These are phyloP conservation scores for Cubamyces lactineus DNA, from an alignment of 768 basidiomycete genomes.

Conservation along the genomic window DNA sequence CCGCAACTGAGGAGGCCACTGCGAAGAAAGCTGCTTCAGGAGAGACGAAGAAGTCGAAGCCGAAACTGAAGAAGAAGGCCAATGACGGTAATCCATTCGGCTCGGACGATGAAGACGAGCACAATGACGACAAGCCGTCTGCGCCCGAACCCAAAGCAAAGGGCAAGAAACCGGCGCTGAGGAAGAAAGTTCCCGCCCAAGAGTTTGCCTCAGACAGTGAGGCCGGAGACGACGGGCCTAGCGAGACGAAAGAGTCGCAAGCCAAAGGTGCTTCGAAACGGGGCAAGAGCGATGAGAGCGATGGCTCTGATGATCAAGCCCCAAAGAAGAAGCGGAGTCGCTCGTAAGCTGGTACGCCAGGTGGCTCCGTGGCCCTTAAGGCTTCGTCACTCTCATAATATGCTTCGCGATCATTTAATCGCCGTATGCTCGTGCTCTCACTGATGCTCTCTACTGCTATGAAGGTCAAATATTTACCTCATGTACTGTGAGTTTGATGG, in stretches of 20 bases:
- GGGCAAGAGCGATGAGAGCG: conserved; percentile 15
- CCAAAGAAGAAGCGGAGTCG: conserved; percentile 41
- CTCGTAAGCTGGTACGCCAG: conserved; percentile 11
- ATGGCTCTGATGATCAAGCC: conserved; percentile 35
- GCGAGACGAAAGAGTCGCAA: conserved; percentile 2
- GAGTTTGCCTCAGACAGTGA: conserved; percentile 29
- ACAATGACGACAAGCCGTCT: conserved; percentile 21
- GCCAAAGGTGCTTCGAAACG: conserved; percentile 6
- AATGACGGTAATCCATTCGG: conserved; percentile 57
- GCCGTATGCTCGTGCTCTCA: conserved; percentile 2
- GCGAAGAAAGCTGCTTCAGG: conserved; percentile 20
- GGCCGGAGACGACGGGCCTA: conserved; percentile 11
- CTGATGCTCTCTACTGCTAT: conserved; percentile 6
- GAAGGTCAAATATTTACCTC: neutral
- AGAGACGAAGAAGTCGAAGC: conserved; percentile 45
- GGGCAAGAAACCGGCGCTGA: conserved; percentile 27
- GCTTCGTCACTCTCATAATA: neutral
- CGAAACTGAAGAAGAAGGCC: conserved; percentile 51
- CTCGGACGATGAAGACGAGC: conserved; percentile 48
- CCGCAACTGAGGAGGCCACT: conserved; percentile 27
- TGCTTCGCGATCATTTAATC: conserved; percentile 1
- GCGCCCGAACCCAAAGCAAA: conserved; percentile 26
- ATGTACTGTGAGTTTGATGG: neutral
- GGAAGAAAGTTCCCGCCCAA: conserved; percentile 11
- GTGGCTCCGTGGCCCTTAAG: neutral